Evolutionary conservation across 306 rosid genomes (phyloP), one percentile per base, ranked within the genome.

Genomic region (Inga oerstediana): DNA sequence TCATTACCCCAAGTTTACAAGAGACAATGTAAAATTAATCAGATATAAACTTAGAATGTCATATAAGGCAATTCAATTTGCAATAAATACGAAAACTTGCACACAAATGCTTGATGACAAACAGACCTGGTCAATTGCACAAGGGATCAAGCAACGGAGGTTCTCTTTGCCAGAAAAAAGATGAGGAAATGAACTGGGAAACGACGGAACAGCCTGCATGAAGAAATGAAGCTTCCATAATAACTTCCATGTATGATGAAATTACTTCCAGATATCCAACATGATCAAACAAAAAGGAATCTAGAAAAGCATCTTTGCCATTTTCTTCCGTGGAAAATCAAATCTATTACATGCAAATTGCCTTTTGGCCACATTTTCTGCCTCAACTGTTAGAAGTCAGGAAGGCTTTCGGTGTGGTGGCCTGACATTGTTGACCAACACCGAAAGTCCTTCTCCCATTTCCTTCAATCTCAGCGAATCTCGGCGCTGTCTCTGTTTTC

Each of bases 101-200:
- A 66, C 66, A 61, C n/a, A 48, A 81, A 79, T 72, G 69, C 64
- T 14, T 62, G 27, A 44, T 72, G 75, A 66, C 17, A 51, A 61
- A 13, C 78, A 27, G 3, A 97, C 99, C 98, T 97, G 99, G 85
- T 97, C 98, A 76, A 97, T 91, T 4, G 99, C 98, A 70, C 99
- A 97, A 81, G 99, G 99, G 85, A 97, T 90, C 75, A 97, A 86
- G 88, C 99, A 97, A n/a, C 94, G 91, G 39, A 88, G 91, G 81
- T 92, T 86, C 48, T 92, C 92, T 82, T 86, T 86, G 75, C 95
- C 98, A 78, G 91, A 39, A 84, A 97, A 97, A 72, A 97, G 88
- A 86, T 94, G 98, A 76, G 99, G 98, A 85, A 97, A 97, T 61
- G 99, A 97, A 84, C 93, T 97, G 24, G 99, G 98, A 90, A 97